Percentiles rank a stretch among this genome's conserved stretches.
Conservation (phyloP, 2,329 filamentous ascomycete species). For the Sporothrix pseudoabietina region DNA sequence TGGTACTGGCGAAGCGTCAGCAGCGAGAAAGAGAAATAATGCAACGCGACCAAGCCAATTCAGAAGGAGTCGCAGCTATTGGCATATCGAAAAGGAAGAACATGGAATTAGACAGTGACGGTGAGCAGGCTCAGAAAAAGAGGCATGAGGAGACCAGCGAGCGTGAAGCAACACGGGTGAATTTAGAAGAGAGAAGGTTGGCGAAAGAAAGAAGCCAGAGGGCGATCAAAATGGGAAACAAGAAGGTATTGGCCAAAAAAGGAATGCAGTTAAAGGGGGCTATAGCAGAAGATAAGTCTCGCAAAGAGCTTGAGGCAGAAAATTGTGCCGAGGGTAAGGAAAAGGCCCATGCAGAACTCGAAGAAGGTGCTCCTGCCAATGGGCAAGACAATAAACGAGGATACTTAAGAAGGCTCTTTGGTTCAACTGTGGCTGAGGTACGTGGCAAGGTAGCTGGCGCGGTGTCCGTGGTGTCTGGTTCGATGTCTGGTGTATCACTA, state of each 20-base stretch:
- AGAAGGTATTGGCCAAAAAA: background rate
- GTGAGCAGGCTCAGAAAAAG: background rate
- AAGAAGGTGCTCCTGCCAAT: background rate
- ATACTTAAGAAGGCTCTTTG: background rate
- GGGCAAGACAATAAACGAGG: no score
- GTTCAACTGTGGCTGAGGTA: no score
- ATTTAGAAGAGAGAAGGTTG: background rate
- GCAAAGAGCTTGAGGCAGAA: no score
- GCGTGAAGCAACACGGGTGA: background rate
- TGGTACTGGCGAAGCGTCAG: background rate
- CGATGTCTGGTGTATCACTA: no score
- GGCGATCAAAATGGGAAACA: background rate
- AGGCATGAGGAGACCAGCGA: background rate
- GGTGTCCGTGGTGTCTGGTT: no score
- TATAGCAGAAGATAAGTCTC: background rate
- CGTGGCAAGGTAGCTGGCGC: no score
- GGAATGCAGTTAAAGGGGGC: background rate
- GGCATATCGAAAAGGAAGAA: background rate
- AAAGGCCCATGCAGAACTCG: background rate
- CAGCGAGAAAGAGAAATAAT: background rate
- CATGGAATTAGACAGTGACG: background rate
- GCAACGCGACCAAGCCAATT: background rate
- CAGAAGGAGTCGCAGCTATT: background rate
- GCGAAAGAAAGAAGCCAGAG: background rate
- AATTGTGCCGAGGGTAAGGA: background rate